A percentile compares a stretch with the other conserved stretches of the same genome.
Evolutionary conservation across 2,329 filamentous ascomycete genomes (phyloP).

Genomic region (Claviceps paspali): DNA sequence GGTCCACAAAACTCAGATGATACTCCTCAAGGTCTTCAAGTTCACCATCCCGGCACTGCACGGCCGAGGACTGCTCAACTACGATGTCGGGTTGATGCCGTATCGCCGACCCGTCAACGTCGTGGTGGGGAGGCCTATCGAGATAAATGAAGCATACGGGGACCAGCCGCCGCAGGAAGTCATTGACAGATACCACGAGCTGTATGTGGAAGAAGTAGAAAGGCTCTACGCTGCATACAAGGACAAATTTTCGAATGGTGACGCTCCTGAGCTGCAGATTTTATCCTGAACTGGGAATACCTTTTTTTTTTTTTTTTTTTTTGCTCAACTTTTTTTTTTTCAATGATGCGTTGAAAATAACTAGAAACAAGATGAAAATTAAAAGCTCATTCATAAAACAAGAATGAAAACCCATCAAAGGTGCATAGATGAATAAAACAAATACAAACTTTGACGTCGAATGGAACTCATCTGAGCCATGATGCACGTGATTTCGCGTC

Average conservation of each 20-base stretch:
- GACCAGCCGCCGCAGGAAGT: slow-evolving; percentile 54
- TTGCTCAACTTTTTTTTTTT: neutral
- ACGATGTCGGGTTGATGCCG: slow-evolving; percentile 91
- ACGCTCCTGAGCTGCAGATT: slow-evolving; percentile 52
- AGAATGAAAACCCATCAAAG: neutral
- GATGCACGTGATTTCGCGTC: slow-evolving; percentile 10
- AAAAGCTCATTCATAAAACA: no score
- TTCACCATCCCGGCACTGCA: slow-evolving; percentile 89
- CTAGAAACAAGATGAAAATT: neutral
- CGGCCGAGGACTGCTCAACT: slow-evolving; percentile 88
- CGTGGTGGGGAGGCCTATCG: slow-evolving; percentile 72
- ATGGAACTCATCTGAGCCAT: neutral
- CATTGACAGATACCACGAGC: slow-evolving; percentile 62
- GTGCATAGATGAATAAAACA: no score
- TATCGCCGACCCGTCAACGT: slow-evolving; percentile 79
- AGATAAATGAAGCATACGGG: slow-evolving; percentile 42
- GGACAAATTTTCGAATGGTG: slow-evolving; percentile 51
- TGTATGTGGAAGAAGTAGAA: slow-evolving; percentile 63
- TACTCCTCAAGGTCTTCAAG: slow-evolving; percentile 72
- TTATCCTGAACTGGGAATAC: slow-evolving; percentile 39
- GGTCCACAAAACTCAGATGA: slow-evolving; percentile 68
- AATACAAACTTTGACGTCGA: neutral
- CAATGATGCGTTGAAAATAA: neutral
- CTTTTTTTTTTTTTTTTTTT: no score
- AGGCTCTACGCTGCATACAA: slow-evolving; percentile 66